Conservation (phyloP, 2,329 filamentous ascomycete species). For the Verticillium tricorpus region DNA sequence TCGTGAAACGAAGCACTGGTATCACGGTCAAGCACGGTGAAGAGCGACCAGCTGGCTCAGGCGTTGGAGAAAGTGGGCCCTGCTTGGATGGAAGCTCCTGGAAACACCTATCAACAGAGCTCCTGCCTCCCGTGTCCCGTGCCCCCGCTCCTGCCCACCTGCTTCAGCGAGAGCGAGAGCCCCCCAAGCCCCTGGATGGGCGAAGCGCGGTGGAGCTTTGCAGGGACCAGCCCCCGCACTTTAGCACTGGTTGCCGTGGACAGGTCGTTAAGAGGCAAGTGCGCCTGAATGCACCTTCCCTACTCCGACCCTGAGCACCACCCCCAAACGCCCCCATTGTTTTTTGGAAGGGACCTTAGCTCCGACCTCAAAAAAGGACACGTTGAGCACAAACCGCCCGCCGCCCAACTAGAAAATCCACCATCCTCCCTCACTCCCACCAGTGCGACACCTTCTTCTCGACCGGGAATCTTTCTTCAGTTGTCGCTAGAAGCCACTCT, state of each 20-base stretch:
- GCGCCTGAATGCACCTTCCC: neutral
- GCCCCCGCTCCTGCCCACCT: neutral
- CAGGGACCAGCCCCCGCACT: slow-evolving; percentile 4
- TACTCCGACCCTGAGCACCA: slow-evolving; percentile 1
- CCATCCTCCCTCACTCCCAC: slow-evolving; percentile 7
- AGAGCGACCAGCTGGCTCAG: neutral
- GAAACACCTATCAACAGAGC: slow-evolving; percentile 1
- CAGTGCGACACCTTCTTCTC: slow-evolving; percentile 8
- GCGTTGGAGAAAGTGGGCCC: neutral
- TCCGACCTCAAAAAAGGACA: slow-evolving; percentile 15
- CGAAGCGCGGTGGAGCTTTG: neutral
- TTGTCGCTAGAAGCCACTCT: neutral
- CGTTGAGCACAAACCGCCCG: slow-evolving; percentile 11
- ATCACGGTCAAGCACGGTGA: neutral
- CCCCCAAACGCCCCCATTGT: slow-evolving; percentile 2
- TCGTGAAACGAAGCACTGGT: neutral
- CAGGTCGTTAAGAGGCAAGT: neutral
- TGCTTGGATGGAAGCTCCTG: slow-evolving; percentile 4
- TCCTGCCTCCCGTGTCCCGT: neutral
- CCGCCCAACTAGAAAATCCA: slow-evolving; percentile 2
- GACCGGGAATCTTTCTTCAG: slow-evolving; percentile 2
- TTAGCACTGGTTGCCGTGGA: neutral
- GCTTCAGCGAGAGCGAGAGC: neutral
- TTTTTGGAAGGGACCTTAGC: slow-evolving; percentile 3
- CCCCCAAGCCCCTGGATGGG: neutral